Conservation (phyloP, 768 basidiomycete species). For the Termitomyces sp. region DNA sequence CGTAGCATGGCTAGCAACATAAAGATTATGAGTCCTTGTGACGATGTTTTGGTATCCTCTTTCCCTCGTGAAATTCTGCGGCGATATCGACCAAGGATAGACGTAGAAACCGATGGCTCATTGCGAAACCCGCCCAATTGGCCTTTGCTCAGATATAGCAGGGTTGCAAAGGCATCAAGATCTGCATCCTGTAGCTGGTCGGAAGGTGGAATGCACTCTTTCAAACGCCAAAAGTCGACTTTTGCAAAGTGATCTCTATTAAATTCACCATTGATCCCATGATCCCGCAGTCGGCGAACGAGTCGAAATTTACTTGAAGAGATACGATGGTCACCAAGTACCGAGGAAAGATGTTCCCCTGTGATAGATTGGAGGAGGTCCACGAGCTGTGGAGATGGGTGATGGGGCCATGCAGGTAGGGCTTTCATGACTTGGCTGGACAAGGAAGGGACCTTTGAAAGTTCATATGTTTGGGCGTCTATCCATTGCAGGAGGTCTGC, state of each 20-base stretch:
- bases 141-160: constrained; percentile 56
- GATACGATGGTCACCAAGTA: constrained; percentile 55
- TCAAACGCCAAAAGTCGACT: constrained; percentile 79
- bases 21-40: constrained; percentile 43
- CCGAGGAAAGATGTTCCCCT: constrained; percentile 39
- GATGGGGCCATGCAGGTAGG: constrained; percentile 72
- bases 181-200: constrained; percentile 59
- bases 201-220: constrained; percentile 60
- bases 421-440: constrained; percentile 44
- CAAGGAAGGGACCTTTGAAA: constrained; percentile 33
- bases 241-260: constrained; percentile 41
- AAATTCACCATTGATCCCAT: constrained; percentile 32
- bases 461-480: constrained; percentile 8
- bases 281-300: constrained; percentile 56
- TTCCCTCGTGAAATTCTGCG: constrained; percentile 14
- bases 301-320: constrained; percentile 74
- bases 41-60: constrained; percentile 18
- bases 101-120: constrained; percentile 38
- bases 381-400: constrained; percentile 42
- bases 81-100: constrained; percentile 34
- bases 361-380: constrained; percentile 40
- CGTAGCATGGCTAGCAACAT: constrained; percentile 56
- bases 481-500: constrained; percentile 30
- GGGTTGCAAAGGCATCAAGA: constrained; percentile 62
- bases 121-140: constrained; percentile 54